Evolutionary conservation across 192 early-diverging fungal species (phyloP), one percentile per base, ranked within the genome.

Genomic region (Umbelopsis isabellina): DNA sequence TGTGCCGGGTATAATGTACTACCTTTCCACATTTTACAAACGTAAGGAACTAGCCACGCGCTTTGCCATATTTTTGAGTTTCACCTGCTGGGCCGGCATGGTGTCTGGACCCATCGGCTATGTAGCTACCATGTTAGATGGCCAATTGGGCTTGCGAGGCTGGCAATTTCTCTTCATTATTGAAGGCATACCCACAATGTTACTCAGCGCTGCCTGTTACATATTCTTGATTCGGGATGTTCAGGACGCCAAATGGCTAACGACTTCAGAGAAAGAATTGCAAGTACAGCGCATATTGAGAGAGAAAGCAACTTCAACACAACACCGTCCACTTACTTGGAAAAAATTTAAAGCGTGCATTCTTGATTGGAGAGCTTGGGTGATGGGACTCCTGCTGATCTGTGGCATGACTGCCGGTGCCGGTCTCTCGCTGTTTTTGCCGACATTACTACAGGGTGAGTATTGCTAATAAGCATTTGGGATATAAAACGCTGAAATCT

Each of bases 91-190:
- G 0, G 82, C 88, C 18, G 83, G 84, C n/a, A 84, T 85, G 33
- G 73, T 82, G 21, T 80, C 83, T 15, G 87, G 89, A 23, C 72
- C 86, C 4, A 64, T 91, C 22, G 81, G 89, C 5, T 90, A 82
- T 55, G 85, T 72, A 47, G 79, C 86, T 68, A 78, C 86, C 0
- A 83, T 83, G n/a, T 65, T 90, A 64, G 79, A 84, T 11, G 88
- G 89, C n/a, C 58, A 75, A 30, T 64, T 52, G 49, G 86, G 85
- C 46, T 67, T 89, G 12, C 74, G 83, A 11, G 90, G 87, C 1
- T 93, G 92, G 92, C 85, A 87, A 67, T 85, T 86, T 72, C 75
- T 94, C 27, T 93, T 93, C 70, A 85, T 95, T 20, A 74, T 90
- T 6, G 90, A 92, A 75, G 86, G 88, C 9, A 69, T 85, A 3